Evolutionary conservation across 495 filamentous ascomycete species (phyloP), one percentile per base, ranked within the genome.

Genomic region (Neurospora sublineolata): DNA sequence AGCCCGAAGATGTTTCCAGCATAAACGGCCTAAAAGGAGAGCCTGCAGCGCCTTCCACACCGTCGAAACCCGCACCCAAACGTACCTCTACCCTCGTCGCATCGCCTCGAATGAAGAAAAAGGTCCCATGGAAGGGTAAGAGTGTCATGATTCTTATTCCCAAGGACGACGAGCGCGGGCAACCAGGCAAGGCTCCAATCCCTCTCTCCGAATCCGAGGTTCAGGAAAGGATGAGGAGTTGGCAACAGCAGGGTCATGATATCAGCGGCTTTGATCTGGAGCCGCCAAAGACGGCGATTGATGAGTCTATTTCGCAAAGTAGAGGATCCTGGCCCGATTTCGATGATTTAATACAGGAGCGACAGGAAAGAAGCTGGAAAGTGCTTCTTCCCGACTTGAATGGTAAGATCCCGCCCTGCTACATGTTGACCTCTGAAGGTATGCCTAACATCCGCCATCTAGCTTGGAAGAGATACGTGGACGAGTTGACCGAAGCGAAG

Each of bases 401-500:
- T 76, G 82, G 83, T 84, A 74, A 73, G 80, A 79, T 67, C 5
- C 3, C 1, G 12, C 9, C 67, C 27, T 20, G 3, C n/a, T 14
- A 38, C 4, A 37, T 37, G 5, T 10, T 40, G 20, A 4, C 39
- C 12, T 58, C 40, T 73, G 64, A 39, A 33, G 4, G 39, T 68
- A 58, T 36, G 33, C 60, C 76, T 82, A 74, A 81, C 58, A 4
- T 42, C 11, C n/a, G 23, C 79, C 52, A 12, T 41, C 77, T 81
- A 81, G 91, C 90, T 37, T 97, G 95, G 94, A 89, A 93, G 77
- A 82, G 86, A 18, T 97, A 98, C 81, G 91, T 94, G 38, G 84
- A 90, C 67, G 86, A 87, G 69, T 79, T 97, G 69, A 89, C 90
- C 76, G 95, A 99, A 80, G 91, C 94, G 72, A 99, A 97, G 81